Conservation (phyloP, 1,139 yeast genomes). For the Waltiozyma solani region DNA sequence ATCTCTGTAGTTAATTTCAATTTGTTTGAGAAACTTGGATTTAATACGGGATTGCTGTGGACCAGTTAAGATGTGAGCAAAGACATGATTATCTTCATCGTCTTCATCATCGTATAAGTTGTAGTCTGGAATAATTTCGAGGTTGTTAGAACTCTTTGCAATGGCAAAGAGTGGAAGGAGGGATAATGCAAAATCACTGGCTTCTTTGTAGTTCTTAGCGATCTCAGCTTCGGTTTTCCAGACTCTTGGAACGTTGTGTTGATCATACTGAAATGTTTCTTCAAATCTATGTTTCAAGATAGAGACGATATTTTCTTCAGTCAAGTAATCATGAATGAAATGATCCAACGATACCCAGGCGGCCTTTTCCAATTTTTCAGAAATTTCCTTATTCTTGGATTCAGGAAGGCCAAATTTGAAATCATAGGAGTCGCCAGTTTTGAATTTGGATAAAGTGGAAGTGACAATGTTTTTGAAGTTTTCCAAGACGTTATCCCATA, state of each 20-base stretch:
- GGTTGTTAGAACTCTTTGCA: slow-evolving; percentile 44
- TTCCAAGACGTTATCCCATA: slow-evolving; percentile 54
- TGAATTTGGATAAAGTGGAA: slow-evolving; percentile 23
- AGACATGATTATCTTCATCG: slow-evolving; percentile 34
- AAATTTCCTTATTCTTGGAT: slow-evolving; percentile 32
- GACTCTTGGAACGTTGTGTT: slow-evolving; percentile 69
- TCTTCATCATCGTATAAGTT: slow-evolving; percentile 31
- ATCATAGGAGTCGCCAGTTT: slow-evolving; percentile 29
- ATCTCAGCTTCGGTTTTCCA: slow-evolving; percentile 73
- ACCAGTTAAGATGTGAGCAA: slow-evolving; percentile 49
- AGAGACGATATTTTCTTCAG: slow-evolving; percentile 46
- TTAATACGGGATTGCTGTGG: slow-evolving; percentile 48
- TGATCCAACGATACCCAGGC: slow-evolving; percentile 62
- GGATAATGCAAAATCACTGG: slow-evolving; percentile 47
- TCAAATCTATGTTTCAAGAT: slow-evolving; percentile 69
- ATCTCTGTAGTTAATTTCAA: slow-evolving; percentile 77
- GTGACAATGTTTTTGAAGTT: slow-evolving; percentile 35
- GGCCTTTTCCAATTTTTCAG: slow-evolving; percentile 34
- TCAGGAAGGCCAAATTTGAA: slow-evolving; percentile 52
- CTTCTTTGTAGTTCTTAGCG: slow-evolving; percentile 49
- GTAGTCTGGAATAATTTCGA: slow-evolving; percentile 48
- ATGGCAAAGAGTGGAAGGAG: slow-evolving; percentile 50
- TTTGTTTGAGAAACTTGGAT: slow-evolving; percentile 59
- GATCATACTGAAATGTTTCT: slow-evolving; percentile 73
- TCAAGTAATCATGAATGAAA: slow-evolving; percentile 47